phyloP scores from a whole-genome alignment of 2,329 filamentous ascomycete species.

The Aaosphaeria pasadenensis region DNA sequence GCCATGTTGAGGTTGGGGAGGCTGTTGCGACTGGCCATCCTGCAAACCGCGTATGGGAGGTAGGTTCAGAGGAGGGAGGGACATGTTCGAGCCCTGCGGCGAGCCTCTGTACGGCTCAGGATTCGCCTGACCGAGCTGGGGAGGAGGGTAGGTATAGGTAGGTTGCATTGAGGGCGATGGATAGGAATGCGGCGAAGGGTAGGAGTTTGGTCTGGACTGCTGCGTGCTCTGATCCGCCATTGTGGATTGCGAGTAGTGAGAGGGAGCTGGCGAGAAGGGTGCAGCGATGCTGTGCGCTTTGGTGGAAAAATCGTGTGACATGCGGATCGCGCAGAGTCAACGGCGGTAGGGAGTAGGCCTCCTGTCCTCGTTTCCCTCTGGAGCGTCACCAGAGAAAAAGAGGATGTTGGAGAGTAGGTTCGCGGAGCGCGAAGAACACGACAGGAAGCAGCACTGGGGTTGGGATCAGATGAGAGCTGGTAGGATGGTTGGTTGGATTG shows the following conservation, averaged over 20 bases:
- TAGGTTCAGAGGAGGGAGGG: conserved; percentile 46
- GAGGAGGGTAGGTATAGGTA: conserved; percentile 49
- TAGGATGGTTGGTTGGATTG: not conserved
- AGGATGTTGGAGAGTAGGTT: not conserved
- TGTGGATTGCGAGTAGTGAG: conserved; percentile 28
- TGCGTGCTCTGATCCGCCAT: conserved; percentile 34
- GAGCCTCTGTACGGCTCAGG: conserved; percentile 46
- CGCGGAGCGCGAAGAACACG: no score
- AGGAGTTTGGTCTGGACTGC: conserved; percentile 26
- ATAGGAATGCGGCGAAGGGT: conserved; percentile 51
- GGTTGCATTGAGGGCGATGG: conserved; percentile 50
- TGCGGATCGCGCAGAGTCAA: conserved; percentile 13
- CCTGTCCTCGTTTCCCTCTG: no score
- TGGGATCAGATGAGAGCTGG: conserved; percentile 1
- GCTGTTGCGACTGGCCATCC: conserved; percentile 40
- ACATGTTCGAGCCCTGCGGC: conserved; percentile 43
- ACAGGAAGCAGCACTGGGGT: no score
- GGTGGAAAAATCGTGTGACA: conserved; percentile 30
- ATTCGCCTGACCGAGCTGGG: conserved; percentile 22
- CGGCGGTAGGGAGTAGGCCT: conserved; percentile 12
- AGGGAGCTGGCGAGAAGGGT: conserved; percentile 31
- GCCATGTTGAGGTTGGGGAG: conserved; percentile 25
- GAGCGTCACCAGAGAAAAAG: conserved; percentile 11
- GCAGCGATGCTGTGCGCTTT: conserved; percentile 16
- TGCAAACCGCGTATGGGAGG: conserved; percentile 49